A percentile compares a stretch with the other conserved stretches of the same genome.
Evolutionary conservation across 345 rosid genomes (phyloP).

Genomic region (Eucalyptus curtisii): DNA sequence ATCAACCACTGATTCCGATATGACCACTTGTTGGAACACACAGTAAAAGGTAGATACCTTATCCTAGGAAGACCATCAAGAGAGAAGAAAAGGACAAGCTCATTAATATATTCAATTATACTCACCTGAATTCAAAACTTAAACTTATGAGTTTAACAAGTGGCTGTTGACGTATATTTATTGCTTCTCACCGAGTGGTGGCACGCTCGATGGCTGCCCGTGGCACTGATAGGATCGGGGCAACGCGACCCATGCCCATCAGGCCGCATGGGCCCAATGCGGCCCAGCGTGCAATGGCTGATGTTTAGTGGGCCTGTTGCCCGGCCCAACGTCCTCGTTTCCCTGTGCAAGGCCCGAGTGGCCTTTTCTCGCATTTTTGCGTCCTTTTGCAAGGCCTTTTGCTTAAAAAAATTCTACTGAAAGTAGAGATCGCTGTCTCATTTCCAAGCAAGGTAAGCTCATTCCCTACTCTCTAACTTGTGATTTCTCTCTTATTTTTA

Average conservation of each 20-base stretch:
- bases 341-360: not conserved
- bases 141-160: not conserved
- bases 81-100: not conserved
- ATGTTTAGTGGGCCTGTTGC: not conserved
- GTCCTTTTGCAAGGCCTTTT: not conserved
- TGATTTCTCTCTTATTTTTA: not conserved
- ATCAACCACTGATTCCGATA: accelerated
- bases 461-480: not conserved
- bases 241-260: not conserved
- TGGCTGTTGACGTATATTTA: not conserved
- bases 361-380: not conserved
- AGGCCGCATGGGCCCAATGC: not conserved
- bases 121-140: not conserved
- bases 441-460: not conserved
- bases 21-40: not conserved
- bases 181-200: not conserved
- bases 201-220: not conserved
- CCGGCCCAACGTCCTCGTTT: not conserved
- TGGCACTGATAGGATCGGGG: not conserved
- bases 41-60: not conserved
- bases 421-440: not conserved
- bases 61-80: not conserved
- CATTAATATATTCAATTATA: not conserved
- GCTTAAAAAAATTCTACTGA: not conserved
- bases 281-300: not conserved